A percentile compares a stretch with the other conserved stretches of the same genome.
Conservation (phyloP, 306 rosid species). For the Citrullus mucosospermus region DNA sequence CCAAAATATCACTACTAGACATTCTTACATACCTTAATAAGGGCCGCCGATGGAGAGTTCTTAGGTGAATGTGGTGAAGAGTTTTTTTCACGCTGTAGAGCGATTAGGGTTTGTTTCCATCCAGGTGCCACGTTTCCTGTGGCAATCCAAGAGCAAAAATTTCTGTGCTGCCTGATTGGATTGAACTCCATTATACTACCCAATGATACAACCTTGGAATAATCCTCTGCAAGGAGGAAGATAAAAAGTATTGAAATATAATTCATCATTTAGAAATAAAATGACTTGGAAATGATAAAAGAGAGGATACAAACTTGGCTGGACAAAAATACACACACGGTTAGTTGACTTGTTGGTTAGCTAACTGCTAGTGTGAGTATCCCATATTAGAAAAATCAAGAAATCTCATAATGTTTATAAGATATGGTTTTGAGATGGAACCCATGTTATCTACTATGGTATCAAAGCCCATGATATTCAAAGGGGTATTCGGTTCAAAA, state of each 20-base stretch:
- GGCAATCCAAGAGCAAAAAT: slow-evolving; percentile 95
- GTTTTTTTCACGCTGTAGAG: slow-evolving; percentile 45
- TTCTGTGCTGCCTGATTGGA: slow-evolving; percentile 84
- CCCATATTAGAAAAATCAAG: no score
- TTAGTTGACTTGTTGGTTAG: not conserved
- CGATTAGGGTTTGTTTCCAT: slow-evolving; percentile 75
- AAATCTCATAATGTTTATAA: no score
- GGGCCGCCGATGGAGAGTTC: slow-evolving; percentile 36
- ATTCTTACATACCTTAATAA: slow-evolving; percentile 42
- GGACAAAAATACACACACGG: not conserved
- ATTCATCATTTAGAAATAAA: not conserved
- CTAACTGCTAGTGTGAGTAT: not conserved
- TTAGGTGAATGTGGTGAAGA: slow-evolving; percentile 24
- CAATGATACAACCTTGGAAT: slow-evolving; percentile 16
- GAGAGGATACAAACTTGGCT: not conserved
- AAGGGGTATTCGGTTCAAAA: no score
- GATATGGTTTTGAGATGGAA: no score
- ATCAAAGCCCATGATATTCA: no score
- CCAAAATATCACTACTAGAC: not conserved
- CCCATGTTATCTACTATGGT: no score
- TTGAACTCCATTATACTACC: slow-evolving; percentile 56
- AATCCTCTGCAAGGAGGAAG: slow-evolving; percentile 30
- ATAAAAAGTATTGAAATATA: not conserved
- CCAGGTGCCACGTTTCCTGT: slow-evolving; percentile 52
- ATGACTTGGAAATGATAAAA: not conserved